Percentiles rank a stretch among this genome's conserved stretches.
Evolutionary conservation across 805 yeast species (phyloP).

Genomic region (Candida gorgasii): DNA sequence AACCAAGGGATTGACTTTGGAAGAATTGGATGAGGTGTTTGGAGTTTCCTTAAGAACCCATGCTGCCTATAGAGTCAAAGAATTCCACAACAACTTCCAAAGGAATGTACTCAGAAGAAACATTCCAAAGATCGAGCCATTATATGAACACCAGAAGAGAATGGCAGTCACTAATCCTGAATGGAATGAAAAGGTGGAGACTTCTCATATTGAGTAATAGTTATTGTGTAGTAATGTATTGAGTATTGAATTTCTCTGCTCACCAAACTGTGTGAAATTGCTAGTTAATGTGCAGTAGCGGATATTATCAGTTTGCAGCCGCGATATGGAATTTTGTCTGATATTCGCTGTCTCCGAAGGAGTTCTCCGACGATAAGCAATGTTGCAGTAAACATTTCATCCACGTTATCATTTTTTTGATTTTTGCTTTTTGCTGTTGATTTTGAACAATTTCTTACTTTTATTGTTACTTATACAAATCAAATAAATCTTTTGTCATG

Average conservation of each 20-base stretch:
- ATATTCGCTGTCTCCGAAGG: slow-evolving; percentile 1
- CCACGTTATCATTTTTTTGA: too few relatives aligned
- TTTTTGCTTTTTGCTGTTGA: too few relatives aligned
- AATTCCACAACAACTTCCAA: slow-evolving; percentile 44
- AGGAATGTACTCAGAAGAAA: slow-evolving; percentile 46
- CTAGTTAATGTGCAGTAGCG: too few relatives aligned
- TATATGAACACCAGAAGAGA: slow-evolving; percentile 53
- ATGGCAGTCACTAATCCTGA: slow-evolving; percentile 59
- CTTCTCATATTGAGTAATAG: slow-evolving; percentile 49
- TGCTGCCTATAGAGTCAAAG: slow-evolving; percentile 44
- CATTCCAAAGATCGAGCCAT: slow-evolving; percentile 52
- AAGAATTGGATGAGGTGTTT: slow-evolving; percentile 75
- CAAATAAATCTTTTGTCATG: too few relatives aligned
- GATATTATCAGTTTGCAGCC: too few relatives aligned
- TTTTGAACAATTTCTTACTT: not conserved
- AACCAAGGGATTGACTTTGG: slow-evolving; percentile 65
- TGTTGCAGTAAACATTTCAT: too few relatives aligned
- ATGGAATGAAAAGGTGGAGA: slow-evolving; percentile 62
- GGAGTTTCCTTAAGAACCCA: slow-evolving; percentile 56
- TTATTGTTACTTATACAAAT: too few relatives aligned
- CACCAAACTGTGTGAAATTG: too few relatives aligned
- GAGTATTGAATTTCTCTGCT: not conserved
- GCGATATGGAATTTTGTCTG: too few relatives aligned
- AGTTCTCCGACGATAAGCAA: not conserved
- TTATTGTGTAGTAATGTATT: slow-evolving; percentile 1